Evolutionary conservation across 73 alveolate genomes (phyloP), one percentile per base, ranked within the genome.

Genomic region (Stentor roeselii): DNA sequence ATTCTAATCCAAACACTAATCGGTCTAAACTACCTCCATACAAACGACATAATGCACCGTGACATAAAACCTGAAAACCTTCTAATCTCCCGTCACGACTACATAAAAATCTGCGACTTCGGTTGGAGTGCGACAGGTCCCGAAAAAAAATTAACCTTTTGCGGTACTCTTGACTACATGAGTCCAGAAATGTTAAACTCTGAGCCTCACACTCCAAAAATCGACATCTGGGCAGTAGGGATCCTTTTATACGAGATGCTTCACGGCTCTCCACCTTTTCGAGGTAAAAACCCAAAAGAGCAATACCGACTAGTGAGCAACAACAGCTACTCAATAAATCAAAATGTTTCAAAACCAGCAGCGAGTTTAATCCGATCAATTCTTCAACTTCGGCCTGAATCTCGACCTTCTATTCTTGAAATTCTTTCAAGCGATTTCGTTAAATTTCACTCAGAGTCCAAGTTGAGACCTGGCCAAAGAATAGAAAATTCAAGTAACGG

Each of bases 181-280:
- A 97, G 98, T 4, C 99, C 99, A n/a, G 99, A 97, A 83, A 94
- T 95, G 93, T 60, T 95, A 3, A 77, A 60, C 58, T 88, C 84
- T 58, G 82, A 78, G 31, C 85, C 88, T 3, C 94, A 96, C 60
- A 92, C 90, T 82, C 91, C 91, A 60, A 85, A 95, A 59, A 88
- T 95, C 4, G 99, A 96, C 86, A 84, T 94, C 27, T 96, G 99
- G 99, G 86, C 94, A 36, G 78, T 95, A 34, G 99, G 99, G 14
- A 88, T 96, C 21, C 90, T 95, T 38, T 93, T 96, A 3, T 96
- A 90, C 90, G 99, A 96, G 83, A 75, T 96, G 78, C 83, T 91
- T 31, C 97, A 94, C 61, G 99, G 99, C 0, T 42, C 83, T 59
- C 92, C 97, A 2, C 99, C 99, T 3, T 96, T 93, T 86, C 78